Base-by-base conservation (phyloP, 495 filamentous ascomycete species). In the Penicillium coprophilum region DNA sequence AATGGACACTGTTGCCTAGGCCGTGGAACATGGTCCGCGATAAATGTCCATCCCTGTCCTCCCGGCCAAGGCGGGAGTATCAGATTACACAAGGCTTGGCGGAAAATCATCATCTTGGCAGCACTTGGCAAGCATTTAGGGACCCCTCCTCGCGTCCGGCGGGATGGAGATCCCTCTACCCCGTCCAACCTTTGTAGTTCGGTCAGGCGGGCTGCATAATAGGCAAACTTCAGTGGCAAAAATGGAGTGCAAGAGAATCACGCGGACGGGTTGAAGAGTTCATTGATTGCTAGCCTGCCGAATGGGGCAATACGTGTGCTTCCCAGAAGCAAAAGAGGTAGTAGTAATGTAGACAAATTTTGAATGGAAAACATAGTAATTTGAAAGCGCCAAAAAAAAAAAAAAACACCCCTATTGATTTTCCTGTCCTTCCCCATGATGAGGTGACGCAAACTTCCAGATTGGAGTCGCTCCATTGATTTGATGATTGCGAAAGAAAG, bases 11-110 rank as follows among this genome's bases (percentile, higher is more conserved):
- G 31, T 56, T 49, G 58, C 58, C 48, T 62, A 58, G 55, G 53
- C 32, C 32, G 44, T 61, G 63, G 49, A 58, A 55, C 56, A 59
- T 50, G 43, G 53, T 63, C 28, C 47, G 43, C 46, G 46, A 58
- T 51, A 27, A 46, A 51, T 46, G 55, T 32, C 31, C 54, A 23
- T 48, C 53, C 58, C 58, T 50, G 50, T 51, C 56, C 60, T 56
- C 53, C 59, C 47, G 40, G 56, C 62, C 65, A 65, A 65, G 65
- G 50, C 58, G 58, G 61, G 56, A 62, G 58, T 59, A 72, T 74
- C 70, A 66, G 62, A 74, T 63, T 60, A 53, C 62, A 71, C 57
- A 64, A 60, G 60, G 53, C 72, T 75, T 75, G 72, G 72, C 72
- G 53, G 60, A 62, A 68, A 52, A 62, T 54, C 64, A 67, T 69